Conservation (phyloP, 352 stramenopile genomes). For the Phytophthora palmivora region DNA sequence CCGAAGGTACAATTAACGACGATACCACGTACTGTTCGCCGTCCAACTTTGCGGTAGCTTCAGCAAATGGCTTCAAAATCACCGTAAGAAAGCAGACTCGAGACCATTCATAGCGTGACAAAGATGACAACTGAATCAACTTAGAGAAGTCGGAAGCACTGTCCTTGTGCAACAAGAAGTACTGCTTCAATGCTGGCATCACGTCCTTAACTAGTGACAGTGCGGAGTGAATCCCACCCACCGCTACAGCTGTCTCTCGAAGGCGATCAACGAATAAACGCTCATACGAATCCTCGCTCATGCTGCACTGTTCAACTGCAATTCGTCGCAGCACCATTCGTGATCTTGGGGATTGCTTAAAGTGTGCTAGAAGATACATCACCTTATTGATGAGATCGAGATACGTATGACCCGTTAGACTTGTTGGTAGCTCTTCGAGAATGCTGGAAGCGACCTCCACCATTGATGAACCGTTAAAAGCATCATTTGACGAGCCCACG, state of each 20-base stretch:
- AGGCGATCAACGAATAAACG: conserved; percentile 53
- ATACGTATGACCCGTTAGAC: conserved; percentile 70
- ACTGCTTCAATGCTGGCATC: conserved; percentile 64
- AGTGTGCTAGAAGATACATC: conserved; percentile 69
- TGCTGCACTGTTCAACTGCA: conserved; percentile 55
- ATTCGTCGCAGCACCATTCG: conserved; percentile 54
- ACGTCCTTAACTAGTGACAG: conserved; percentile 55
- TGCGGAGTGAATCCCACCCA: conserved; percentile 59
- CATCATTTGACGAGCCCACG: conserved; percentile 23
- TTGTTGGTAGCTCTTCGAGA: conserved; percentile 65
- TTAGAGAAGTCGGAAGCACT: conserved; percentile 70
- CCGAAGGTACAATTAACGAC: conserved; percentile 72
- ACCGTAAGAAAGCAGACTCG: conserved; percentile 63
- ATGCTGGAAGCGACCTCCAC: conserved; percentile 49
- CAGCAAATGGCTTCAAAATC: conserved; percentile 73
- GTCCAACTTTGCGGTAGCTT: conserved; percentile 66
- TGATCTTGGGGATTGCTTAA: conserved; percentile 63
- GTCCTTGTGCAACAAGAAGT: conserved; percentile 71
- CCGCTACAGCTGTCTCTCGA: conserved; percentile 45
- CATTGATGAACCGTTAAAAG: conserved; percentile 30
- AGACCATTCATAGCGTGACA: conserved; percentile 80
- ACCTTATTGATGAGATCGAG: conserved; percentile 73
- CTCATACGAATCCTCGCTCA: conserved; percentile 47
- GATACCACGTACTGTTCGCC: conserved; percentile 66
- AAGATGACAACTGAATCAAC: conserved; percentile 64